phyloP scores from a whole-genome alignment of 495 filamentous ascomycete species.

The Sordaria brevicollis region DNA sequence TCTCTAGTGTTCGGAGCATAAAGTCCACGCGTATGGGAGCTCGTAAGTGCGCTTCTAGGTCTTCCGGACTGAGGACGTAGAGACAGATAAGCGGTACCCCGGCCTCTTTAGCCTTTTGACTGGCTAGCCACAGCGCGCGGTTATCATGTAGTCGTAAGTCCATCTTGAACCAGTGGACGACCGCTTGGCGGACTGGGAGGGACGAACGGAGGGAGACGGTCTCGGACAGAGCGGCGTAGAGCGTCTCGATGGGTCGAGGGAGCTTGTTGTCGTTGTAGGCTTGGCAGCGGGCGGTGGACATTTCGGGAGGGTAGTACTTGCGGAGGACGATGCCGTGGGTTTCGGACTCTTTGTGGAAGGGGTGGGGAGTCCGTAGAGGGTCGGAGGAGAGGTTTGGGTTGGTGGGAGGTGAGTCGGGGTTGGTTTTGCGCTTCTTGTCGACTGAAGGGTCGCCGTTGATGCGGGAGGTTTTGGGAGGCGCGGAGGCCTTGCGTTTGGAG shows the following conservation, averaged over 20 bases:
- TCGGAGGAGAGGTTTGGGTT: slow-evolving; percentile 5
- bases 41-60: slow-evolving; percentile 71
- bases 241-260: slow-evolving; percentile 57
- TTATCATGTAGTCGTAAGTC: slow-evolving; percentile 72
- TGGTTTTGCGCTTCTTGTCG: slow-evolving; percentile 16
- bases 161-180: slow-evolving; percentile 88
- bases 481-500: slow-evolving; percentile 13
- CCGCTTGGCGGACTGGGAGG: slow-evolving; percentile 45
- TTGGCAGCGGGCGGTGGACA: slow-evolving; percentile 63
- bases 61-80: slow-evolving; percentile 77
- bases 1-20: slow-evolving; percentile 55
- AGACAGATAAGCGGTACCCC: slow-evolving; percentile 61
- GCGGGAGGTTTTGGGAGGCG: not conserved
- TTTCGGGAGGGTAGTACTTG: slow-evolving; percentile 75
- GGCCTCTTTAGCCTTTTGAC: slow-evolving; percentile 51
- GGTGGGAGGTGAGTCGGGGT: not conserved
- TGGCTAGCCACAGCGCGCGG: slow-evolving; percentile 57
- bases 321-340: slow-evolving; percentile 64
- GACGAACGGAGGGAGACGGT: slow-evolving; percentile 35
- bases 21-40: slow-evolving; percentile 71
- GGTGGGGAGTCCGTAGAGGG: slow-evolving; percentile 30
- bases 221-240: slow-evolving; percentile 43
- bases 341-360: slow-evolving; percentile 38
- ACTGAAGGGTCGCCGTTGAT: not conserved
- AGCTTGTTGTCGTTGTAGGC: slow-evolving; percentile 59